phyloP scores from a whole-genome alignment of 768 basidiomycete genomes.

The Lenzites betulinus region DNA sequence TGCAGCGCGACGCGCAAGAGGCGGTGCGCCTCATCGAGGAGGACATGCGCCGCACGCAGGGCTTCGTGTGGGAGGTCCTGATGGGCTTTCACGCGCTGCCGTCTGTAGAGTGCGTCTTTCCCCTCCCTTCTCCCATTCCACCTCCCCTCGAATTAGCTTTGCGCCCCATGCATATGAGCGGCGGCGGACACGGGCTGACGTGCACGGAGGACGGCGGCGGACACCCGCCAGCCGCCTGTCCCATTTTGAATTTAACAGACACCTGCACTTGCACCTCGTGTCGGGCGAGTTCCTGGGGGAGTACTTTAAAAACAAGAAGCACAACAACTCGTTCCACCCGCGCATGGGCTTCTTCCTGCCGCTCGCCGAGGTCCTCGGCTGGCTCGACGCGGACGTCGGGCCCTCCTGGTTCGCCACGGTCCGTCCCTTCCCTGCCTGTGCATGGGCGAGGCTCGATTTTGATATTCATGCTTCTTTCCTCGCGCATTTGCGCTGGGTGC shows the following conservation, averaged over 20 bases:
- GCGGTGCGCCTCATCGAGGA: slow-evolving; percentile 64
- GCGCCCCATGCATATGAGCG: no score
- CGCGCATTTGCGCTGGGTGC: no score
- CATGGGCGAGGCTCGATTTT: no score
- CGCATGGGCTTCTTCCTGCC: slow-evolving; percentile 81
- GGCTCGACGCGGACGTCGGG: slow-evolving; percentile 64
- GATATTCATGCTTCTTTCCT: no score
- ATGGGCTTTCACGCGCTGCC: slow-evolving; percentile 84
- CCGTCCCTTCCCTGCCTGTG: slow-evolving; percentile 26
- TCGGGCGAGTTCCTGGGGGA: slow-evolving; percentile 75
- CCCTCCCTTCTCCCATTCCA: no score
- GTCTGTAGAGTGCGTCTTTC: slow-evolving; percentile 76
- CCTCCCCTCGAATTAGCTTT: no score
- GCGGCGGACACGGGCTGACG: no score
- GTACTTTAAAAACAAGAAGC: slow-evolving; percentile 81
- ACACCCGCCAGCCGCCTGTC: not conserved
- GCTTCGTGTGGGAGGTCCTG: slow-evolving; percentile 77
- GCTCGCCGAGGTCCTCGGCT: slow-evolving; percentile 73
- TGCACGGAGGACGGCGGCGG: not conserved
- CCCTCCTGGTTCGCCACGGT: slow-evolving; percentile 56
- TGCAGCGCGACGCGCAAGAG: slow-evolving; percentile 58
- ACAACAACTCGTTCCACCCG: slow-evolving; percentile 91
- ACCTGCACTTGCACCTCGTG: slow-evolving; percentile 84
- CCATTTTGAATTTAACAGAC: slow-evolving; percentile 42
- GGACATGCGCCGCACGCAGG: slow-evolving; percentile 78